Base-by-base conservation (phyloP, 257 asterid species). In the Prunella vulgaris region DNA sequence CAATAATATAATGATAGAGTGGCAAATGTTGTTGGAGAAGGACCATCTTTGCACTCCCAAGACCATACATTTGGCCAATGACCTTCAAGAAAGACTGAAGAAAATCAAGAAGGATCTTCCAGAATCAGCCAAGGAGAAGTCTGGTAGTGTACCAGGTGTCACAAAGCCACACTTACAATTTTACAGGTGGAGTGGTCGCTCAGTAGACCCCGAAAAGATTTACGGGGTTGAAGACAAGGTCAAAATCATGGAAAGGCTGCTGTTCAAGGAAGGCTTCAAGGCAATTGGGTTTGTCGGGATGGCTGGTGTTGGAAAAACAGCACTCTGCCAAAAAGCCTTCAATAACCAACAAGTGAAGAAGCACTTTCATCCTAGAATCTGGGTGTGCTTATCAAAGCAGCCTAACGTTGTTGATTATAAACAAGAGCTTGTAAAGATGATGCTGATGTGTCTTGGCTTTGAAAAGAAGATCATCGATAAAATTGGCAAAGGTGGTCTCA, bases 251-350 rank as follows among this genome's bases (percentile, higher is more conserved):
- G 85, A 84, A 73, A 75, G 84, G 68, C 30, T 78, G 38, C 80
- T 85, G 6, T 49, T 76, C 42, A 44, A 18, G 20, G 12, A 75
- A 8, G 67, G 44, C 58, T 71, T 72, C 68, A 72, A 66, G 60
- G 74, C 72, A 2, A 56, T 80, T 20, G 85, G 85, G 52, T 60
- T 82, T 21, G 74, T 71, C 3, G 90, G 90, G 33, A 71, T 78
- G 80, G 49, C 84, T 0, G 90, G 90, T 2, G 82, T 82, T 1
- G 90, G 90, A 2, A 84, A 85, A 42, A 82, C 87, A 4, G 74
- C 82, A 5, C 81, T 84, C 20, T 76, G 77, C 63, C 87, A 80
- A 60, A 46, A 73, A n/a, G 69, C 68, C 12, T 78, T 80, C 75
- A 63, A 68, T 52, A 57, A 65, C 27, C 7, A 17, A 42, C 21